phyloP scores from a whole-genome alignment of 1,139 yeast species.

The Tardiomyces blankii region DNA sequence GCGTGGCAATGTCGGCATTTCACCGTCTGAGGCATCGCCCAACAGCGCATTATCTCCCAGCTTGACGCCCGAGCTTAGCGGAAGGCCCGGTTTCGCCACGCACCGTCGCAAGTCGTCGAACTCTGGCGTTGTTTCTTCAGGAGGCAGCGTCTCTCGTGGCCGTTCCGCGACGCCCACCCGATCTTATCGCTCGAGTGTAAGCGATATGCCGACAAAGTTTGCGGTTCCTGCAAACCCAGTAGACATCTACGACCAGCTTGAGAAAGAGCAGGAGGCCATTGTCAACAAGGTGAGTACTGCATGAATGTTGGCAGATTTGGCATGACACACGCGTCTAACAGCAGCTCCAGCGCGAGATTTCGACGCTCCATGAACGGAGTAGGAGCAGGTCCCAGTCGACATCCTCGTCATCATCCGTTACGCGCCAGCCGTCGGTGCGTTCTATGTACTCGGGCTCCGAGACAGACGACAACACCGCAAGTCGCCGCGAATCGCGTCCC shows the following conservation, averaged over 20 bases:
- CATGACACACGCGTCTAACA: no score
- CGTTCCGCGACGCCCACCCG: no score
- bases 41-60: no score
- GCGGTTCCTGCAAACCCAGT: not conserved
- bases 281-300: conserved; percentile 19
- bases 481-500: conserved; percentile 8
- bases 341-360: conserved; percentile 24
- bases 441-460: conserved; percentile 17
- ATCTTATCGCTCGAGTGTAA: no score
- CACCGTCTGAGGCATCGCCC: no score
- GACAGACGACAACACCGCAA: conserved; percentile 16
- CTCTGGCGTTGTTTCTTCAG: no score
- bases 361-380: conserved; percentile 17
- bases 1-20: no score
- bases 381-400: conserved; percentile 21
- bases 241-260: conserved; percentile 14
- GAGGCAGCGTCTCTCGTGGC: no score
- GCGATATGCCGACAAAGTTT: not conserved
- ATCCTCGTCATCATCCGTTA: conserved; percentile 18
- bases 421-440: conserved; percentile 20
- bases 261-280: conserved; percentile 28
- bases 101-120: no score
- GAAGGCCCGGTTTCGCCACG: no score
- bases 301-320: not conserved
- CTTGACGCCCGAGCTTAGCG: no score